Conservation (phyloP, 2,329 filamentous ascomycete species). For the Aureobasidium sp. region DNA sequence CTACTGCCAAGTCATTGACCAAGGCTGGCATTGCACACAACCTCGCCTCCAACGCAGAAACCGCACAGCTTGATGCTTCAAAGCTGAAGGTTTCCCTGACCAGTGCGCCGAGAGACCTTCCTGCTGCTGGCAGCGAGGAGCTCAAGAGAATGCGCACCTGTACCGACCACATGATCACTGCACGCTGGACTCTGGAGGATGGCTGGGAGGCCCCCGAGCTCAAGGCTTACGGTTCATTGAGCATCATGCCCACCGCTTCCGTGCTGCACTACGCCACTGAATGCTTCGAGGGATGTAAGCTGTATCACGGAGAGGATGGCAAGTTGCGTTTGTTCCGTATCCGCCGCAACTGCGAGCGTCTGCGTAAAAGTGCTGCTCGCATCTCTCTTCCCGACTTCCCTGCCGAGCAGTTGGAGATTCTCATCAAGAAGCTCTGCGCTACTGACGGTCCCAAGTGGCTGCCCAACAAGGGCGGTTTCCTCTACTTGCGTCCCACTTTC, state of each 20-base stretch:
- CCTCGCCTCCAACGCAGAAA: slow-evolving; percentile 28
- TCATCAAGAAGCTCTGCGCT: slow-evolving; percentile 62
- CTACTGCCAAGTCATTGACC: slow-evolving; percentile 28
- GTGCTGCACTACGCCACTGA: slow-evolving; percentile 83
- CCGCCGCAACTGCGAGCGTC: slow-evolving; percentile 59
- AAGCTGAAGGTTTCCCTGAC: slow-evolving; percentile 34
- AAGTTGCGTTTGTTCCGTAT: slow-evolving; percentile 71
- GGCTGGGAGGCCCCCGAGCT: slow-evolving; percentile 71
- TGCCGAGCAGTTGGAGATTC: slow-evolving; percentile 60
- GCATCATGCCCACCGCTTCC: slow-evolving; percentile 70
- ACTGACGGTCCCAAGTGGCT: slow-evolving; percentile 73
- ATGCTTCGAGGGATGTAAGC: slow-evolving; percentile 83
- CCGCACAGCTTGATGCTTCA: slow-evolving; percentile 34
- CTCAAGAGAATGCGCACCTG: slow-evolving; percentile 35
- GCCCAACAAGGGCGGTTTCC: slow-evolving; percentile 59
- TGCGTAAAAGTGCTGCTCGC: slow-evolving; percentile 46
- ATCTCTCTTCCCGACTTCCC: slow-evolving; percentile 69
- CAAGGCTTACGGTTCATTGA: slow-evolving; percentile 66
- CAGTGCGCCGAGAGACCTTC: slow-evolving; percentile 33
- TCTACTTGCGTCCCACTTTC: slow-evolving; percentile 66
- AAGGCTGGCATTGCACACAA: slow-evolving; percentile 30
- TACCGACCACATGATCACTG: slow-evolving; percentile 86
- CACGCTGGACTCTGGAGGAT: slow-evolving; percentile 51
- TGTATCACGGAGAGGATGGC: slow-evolving; percentile 58
- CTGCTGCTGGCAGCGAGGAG: slow-evolving; percentile 32